phyloP scores from a whole-genome alignment of 106 monocot species.

The Dendrobium nobile region DNA sequence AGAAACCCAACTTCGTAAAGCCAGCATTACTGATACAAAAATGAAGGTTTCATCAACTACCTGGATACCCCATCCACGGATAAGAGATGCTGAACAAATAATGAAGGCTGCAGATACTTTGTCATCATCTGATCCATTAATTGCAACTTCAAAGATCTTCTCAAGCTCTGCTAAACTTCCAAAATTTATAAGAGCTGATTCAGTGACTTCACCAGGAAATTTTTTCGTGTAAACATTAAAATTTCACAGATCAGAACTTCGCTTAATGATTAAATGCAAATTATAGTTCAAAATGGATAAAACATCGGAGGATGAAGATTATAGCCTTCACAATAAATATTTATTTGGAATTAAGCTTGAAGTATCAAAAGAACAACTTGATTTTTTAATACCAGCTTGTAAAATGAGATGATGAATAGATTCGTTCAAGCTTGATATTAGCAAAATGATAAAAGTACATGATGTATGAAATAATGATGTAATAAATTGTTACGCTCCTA shows the following conservation, averaged over 20 bases:
- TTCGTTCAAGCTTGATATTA: not conserved
- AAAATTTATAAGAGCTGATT: slow-evolving; percentile 43
- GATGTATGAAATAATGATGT: not conserved
- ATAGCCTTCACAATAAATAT: not conserved
- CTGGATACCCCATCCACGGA: slow-evolving; percentile 96
- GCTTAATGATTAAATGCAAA: not conserved
- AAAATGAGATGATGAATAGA: not conserved
- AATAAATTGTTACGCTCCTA: not conserved
- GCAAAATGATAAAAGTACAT: not conserved
- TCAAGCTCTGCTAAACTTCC: slow-evolving; percentile 93
- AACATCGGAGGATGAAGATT: not conserved
- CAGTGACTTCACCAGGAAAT: slow-evolving; percentile 27
- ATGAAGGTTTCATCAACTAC: slow-evolving; percentile 23
- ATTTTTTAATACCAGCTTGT: not conserved
- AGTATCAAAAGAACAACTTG: not conserved
- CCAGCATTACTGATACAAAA: not conserved
- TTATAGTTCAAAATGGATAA: not conserved
- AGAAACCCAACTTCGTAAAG: not conserved
- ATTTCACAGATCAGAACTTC: not conserved
- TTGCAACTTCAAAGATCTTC: slow-evolving; percentile 75
- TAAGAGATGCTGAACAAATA: slow-evolving; percentile 87
- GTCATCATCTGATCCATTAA: slow-evolving; percentile 74
- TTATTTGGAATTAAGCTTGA: not conserved
- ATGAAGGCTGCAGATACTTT: slow-evolving; percentile 77
- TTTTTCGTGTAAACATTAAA: not conserved